Percentiles rank a stretch among this genome's conserved stretches.
Conservation (phyloP, 2,329 filamentous ascomycete species). For the Dendryphion nanum region DNA sequence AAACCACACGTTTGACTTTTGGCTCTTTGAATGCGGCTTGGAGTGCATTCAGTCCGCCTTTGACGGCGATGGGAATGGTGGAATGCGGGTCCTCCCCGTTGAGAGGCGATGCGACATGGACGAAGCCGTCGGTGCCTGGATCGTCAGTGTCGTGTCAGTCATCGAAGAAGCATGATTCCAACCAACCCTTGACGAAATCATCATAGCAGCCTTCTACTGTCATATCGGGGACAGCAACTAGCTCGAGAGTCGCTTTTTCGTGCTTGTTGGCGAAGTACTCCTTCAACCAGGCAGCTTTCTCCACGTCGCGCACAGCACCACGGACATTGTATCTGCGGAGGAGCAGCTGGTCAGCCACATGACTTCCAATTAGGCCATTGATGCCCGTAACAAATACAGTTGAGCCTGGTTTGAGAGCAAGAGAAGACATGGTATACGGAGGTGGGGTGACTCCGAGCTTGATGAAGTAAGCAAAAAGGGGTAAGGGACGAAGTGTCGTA, state of each 20-base stretch:
- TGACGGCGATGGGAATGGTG: constrained; percentile 42
- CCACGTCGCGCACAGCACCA: constrained; percentile 24
- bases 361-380: constrained; percentile 31
- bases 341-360: constrained; percentile 32
- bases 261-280: constrained; percentile 21
- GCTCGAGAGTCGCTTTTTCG: constrained; percentile 16
- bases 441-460: neutral
- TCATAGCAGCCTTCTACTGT: constrained; percentile 20
- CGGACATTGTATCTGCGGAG: constrained; percentile 29
- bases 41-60: constrained; percentile 39
- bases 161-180: neutral
- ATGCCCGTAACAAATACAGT: constrained; percentile 30
- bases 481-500: constrained; percentile 2
- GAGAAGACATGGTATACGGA: constrained; percentile 30
- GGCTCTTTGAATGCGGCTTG: constrained; percentile 41
- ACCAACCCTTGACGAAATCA: constrained; percentile 18
- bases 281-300: constrained; percentile 21
- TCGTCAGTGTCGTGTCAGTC: neutral
- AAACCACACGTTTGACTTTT: constrained; percentile 45
- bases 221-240: constrained; percentile 23
- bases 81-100: constrained; percentile 38
- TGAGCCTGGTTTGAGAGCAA: constrained; percentile 13
- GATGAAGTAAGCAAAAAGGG: constrained; percentile 11
- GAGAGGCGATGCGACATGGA: constrained; percentile 45
- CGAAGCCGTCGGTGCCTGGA: constrained; percentile 40